These are phyloP conservation scores for Gonium pectorale DNA, from an alignment of 139 green algal genomes.

Conservation along the genomic window DNA sequence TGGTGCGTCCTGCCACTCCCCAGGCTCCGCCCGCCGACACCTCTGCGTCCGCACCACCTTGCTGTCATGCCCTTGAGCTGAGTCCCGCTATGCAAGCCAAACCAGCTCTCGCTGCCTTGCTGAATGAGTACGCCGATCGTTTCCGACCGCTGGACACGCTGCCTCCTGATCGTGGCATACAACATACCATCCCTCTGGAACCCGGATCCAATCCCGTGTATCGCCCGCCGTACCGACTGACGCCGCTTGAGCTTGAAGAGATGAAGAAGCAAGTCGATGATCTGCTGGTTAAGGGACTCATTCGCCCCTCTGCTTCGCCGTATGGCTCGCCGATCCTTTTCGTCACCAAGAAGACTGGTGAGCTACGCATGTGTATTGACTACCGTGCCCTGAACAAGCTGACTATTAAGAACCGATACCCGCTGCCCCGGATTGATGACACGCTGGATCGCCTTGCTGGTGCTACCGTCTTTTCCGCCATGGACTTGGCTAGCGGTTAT, in stretches of 20 bases:
- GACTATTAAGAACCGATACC: constrained; percentile 70
- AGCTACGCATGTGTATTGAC: constrained; percentile 69
- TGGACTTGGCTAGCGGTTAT: too few relatives aligned
- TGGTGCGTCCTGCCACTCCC: too few relatives aligned
- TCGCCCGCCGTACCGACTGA: constrained; percentile 1
- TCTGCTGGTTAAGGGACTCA: neutral
- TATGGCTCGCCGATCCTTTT: constrained; percentile 67
- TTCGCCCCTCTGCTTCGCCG: constrained; percentile 23
- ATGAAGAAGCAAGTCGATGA: constrained; percentile 19
- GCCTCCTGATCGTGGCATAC: neutral
- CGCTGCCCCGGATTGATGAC: constrained; percentile 63
- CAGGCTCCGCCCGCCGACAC: too few relatives aligned
- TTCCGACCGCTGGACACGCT: too few relatives aligned
- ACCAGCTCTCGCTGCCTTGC: too few relatives aligned
- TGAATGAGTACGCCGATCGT: too few relatives aligned
- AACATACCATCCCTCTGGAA: constrained; percentile 3
- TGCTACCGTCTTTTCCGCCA: neutral
- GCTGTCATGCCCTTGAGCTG: too few relatives aligned
- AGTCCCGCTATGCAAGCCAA: too few relatives aligned
- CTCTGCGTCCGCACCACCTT: too few relatives aligned
- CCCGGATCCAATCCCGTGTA: neutral
- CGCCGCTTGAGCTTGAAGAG: constrained; percentile 16
- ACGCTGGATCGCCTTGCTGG: constrained; percentile 51
- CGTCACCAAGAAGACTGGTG: constrained; percentile 72
- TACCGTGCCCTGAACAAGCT: constrained; percentile 70